phyloP scores from a whole-genome alignment of 768 basidiomycete genomes.

The Cystobasidium tubakii region DNA sequence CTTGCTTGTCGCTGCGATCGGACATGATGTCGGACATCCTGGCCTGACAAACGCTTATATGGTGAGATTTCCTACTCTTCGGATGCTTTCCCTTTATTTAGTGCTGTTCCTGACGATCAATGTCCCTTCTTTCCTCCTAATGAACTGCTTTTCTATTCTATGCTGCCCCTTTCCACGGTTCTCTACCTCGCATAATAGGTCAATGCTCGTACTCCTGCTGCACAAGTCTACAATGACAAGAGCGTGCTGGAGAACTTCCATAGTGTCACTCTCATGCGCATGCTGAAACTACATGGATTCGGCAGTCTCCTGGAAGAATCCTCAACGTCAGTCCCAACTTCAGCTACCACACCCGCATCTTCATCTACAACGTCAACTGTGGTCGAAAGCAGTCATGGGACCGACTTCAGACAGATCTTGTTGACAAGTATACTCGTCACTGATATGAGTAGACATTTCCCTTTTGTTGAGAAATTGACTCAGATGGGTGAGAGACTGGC shows the following conservation, averaged over 20 bases:
- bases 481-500: constrained; percentile 51
- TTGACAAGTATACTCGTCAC: constrained; percentile 79
- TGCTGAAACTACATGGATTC: constrained; percentile 43
- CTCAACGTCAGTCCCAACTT: constrained; percentile 6
- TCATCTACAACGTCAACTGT: too few relatives aligned
- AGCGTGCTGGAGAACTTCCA: constrained; percentile 69
- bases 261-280: constrained; percentile 45
- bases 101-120: neutral
- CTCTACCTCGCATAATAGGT: too few relatives aligned
- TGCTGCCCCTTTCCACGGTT: too few relatives aligned
- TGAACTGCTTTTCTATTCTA: too few relatives aligned
- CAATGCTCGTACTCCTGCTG: constrained; percentile 85
- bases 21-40: constrained; percentile 95
- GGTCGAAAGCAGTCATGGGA: constrained; percentile 30
- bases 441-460: constrained; percentile 84
- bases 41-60: constrained; percentile 90
- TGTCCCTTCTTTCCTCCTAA: neutral
- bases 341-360: constrained; percentile 5
- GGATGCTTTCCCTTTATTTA: neutral
- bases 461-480: constrained; percentile 68
- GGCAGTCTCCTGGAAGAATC: constrained; percentile 43
- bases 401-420: constrained; percentile 66
- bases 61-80: constrained; percentile 56
- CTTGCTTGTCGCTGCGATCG: constrained; percentile 83
- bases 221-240: constrained; percentile 77